phyloP scores from a whole-genome alignment of 1,139 yeast species.

The Scheffersomyces segobiensis region DNA sequence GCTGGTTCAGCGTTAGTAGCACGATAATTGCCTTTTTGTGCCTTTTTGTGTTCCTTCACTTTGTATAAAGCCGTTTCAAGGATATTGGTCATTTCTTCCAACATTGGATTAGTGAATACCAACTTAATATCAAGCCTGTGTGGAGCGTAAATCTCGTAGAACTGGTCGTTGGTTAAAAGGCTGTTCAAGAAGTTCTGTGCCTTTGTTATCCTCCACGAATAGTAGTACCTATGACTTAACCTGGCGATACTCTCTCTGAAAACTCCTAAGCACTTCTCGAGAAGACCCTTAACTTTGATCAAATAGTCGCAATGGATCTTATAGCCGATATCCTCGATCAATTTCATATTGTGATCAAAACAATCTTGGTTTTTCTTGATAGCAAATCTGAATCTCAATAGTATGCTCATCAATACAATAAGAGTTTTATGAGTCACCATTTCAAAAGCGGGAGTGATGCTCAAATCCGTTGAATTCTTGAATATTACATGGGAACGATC shows the following conservation, averaged over 20 bases:
- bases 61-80: slow-evolving; percentile 7
- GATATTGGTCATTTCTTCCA: slow-evolving; percentile 9
- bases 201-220: slow-evolving; percentile 54
- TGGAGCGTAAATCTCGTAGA: slow-evolving; percentile 6
- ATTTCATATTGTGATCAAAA: slow-evolving; percentile 7
- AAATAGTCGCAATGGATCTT: slow-evolving; percentile 6
- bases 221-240: slow-evolving; percentile 43
- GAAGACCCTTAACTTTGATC: slow-evolving; percentile 2
- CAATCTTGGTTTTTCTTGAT: slow-evolving; percentile 6
- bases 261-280: slow-evolving; percentile 5
- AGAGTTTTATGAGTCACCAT: slow-evolving; percentile 40
- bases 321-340: slow-evolving; percentile 7
- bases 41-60: slow-evolving; percentile 3
- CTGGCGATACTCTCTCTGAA: slow-evolving; percentile 10
- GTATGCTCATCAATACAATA: slow-evolving; percentile 23
- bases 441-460: slow-evolving; percentile 43
- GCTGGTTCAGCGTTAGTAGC: background rate
- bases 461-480: slow-evolving; percentile 29
- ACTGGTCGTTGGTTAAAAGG: slow-evolving; percentile 7
- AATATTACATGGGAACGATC: slow-evolving; percentile 30
- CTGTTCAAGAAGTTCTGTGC: slow-evolving; percentile 26
- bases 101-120: slow-evolving; percentile 5
- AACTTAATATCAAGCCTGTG: slow-evolving; percentile 1
- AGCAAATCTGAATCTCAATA: slow-evolving; percentile 22
- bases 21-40: background rate